Base-by-base conservation (phyloP, 148 eudicot species). In the Nepenthes mirabilis region DNA sequence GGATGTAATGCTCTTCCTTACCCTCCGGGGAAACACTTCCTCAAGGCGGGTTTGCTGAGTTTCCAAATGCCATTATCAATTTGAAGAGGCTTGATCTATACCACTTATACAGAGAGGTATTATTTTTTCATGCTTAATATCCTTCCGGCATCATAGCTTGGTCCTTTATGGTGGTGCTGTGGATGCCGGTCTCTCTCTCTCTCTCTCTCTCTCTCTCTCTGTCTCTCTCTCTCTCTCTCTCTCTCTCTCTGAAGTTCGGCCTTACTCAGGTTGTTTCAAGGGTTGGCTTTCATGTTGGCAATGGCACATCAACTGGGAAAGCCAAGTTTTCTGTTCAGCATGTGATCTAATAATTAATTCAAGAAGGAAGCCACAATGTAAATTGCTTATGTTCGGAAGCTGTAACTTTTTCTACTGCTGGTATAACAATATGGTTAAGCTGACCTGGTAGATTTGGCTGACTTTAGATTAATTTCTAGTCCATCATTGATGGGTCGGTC, bases 281-380 rank as follows among this genome's bases (percentile, higher is more conserved):
- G 71, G 98, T 96, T 9, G 98, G 98, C 47, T 91, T 91, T 72
- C 90, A 91, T 65, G 98, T 91, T 67, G 98, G 98, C 73, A 91
- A 91, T 60, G 98, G 98, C 67, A 91, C 23, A 23, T 91, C 63
- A 91, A 91, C 66, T 91, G 98, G 98, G 88, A 91, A 88, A 96
- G 98, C 35, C 98, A 91, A 71, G 96, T 91, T 64, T 91, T 91
- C 70, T 91, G 23, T 23, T 23, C 23, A 0, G 23, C 0, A 0
- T 23, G 23, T 23, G 23, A 23, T 23, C 23, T 23, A 23, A 23
- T 23, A 23, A 23, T 23, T 23, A 23, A 23, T 23, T 23, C 23
- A 23, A 0, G 23, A 23, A 23, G 23, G 23, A 23, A 23, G 0
- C 23, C 23, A 23, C 23, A 23, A 23, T 0, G 23, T 23, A 23